Percentiles rank a stretch among this genome's conserved stretches.
Evolutionary conservation across 179 eudicot species (phyloP).

Genomic region (Kewa caespitosa): DNA sequence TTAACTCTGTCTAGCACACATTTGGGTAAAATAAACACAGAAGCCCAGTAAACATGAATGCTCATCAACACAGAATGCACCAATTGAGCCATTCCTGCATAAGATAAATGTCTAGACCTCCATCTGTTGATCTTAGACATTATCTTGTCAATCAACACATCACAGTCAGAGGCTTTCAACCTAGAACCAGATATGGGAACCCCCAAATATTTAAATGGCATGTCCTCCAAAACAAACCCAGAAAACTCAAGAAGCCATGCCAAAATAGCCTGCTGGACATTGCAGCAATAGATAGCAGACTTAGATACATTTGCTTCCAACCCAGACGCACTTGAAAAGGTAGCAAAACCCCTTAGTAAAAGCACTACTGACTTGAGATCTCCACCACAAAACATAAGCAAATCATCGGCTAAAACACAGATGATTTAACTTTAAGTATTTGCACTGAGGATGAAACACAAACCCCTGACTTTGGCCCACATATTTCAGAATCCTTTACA

Average conservation of each 20-base stretch:
- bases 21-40: not conserved
- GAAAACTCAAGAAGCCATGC: not conserved
- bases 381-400: not conserved
- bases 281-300: not conserved
- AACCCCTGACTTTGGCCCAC: not conserved
- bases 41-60: not conserved
- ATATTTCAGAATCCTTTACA: not conserved
- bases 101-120: constrained; percentile 1
- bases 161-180: not conserved
- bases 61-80: not conserved
- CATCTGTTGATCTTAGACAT: not conserved
- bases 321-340: not conserved
- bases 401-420: not conserved
- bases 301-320: not conserved
- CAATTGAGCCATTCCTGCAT: not conserved
- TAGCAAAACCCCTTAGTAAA: not conserved
- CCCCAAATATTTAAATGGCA: not conserved
- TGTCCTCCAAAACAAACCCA: not conserved
- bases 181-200: not conserved
- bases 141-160: not conserved
- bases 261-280: not conserved
- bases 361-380: not conserved
- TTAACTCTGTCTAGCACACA: not conserved
- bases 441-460: not conserved
- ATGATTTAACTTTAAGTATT: not conserved